phyloP scores from a whole-genome alignment of 2,329 filamentous ascomycete genomes.

The Phyllosticta ampelicida region DNA sequence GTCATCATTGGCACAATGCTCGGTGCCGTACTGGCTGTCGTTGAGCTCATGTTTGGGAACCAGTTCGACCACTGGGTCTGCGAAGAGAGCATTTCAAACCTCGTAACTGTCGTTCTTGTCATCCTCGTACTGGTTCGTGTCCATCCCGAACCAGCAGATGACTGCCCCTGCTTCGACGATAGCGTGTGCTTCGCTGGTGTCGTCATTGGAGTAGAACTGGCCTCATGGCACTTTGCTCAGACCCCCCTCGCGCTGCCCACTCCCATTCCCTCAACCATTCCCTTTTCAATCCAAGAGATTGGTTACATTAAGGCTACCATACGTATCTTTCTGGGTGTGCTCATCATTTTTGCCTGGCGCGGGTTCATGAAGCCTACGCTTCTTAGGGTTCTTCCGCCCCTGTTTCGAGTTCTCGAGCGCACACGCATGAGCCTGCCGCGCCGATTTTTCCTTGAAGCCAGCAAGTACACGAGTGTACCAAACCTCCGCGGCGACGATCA shows the following conservation, averaged over 20 bases:
- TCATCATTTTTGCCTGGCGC: conserved; percentile 81
- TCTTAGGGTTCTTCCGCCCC: conserved; percentile 65
- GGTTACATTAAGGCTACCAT: conserved; percentile 53
- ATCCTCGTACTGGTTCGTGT: conserved; percentile 72
- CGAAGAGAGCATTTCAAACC: conserved; percentile 44
- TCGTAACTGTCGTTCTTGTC: conserved; percentile 51
- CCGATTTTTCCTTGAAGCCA: conserved; percentile 78
- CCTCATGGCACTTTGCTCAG: conserved; percentile 69
- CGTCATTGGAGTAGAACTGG: conserved; percentile 71
- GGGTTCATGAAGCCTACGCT: conserved; percentile 78
- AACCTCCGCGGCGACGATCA: conserved; percentile 67
- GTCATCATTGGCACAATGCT: conserved; percentile 70
- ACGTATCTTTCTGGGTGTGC: conserved; percentile 68
- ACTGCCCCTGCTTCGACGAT: conserved; percentile 95
- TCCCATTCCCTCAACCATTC: conserved; percentile 48
- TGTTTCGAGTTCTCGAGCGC: conserved; percentile 78
- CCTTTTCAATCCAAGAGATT: conserved; percentile 55
- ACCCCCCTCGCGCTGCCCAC: conserved; percentile 43
- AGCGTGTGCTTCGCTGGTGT: conserved; percentile 89
- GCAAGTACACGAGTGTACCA: conserved; percentile 76
- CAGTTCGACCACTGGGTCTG: conserved; percentile 60
- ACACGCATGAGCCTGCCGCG: conserved; percentile 71
- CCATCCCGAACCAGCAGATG: conserved; percentile 90
- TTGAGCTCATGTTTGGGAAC: conserved; percentile 45
- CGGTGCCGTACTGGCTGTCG: conserved; percentile 52